These are phyloP conservation scores for Trichosporon sp. DNA, from an alignment of 1,284 basidiomycete genomes.

Conservation along the genomic window DNA sequence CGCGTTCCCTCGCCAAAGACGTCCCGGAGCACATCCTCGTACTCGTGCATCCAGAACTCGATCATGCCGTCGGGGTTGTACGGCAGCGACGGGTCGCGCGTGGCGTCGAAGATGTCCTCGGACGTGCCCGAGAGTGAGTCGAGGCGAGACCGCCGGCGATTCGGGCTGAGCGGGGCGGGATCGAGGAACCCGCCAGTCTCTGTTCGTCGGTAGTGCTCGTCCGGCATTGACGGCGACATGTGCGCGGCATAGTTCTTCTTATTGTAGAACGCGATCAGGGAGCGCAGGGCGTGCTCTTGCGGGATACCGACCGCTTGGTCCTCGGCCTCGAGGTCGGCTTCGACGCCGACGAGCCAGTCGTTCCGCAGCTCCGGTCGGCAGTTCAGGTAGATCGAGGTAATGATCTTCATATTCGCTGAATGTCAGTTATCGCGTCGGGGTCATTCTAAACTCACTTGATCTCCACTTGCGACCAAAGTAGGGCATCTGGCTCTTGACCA, in stretches of 20 bases:
- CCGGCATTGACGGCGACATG: constrained; percentile 16
- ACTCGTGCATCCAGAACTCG: constrained; percentile 53
- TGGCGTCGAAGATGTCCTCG: constrained; percentile 52
- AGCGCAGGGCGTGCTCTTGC: constrained; percentile 92
- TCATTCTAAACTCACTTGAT: constrained; percentile 64
- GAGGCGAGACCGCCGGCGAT: constrained; percentile 18
- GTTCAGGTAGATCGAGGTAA: constrained; percentile 96
- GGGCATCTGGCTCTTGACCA: constrained; percentile 98
- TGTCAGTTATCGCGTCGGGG: not conserved
- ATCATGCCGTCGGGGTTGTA: constrained; percentile 53
- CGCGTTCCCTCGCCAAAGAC: constrained; percentile 47
- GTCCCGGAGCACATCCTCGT: constrained; percentile 53
- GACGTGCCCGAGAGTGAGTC: constrained; percentile 14
- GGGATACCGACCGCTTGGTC: constrained; percentile 56
- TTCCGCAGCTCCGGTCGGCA: constrained; percentile 93
- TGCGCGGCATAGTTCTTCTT: constrained; percentile 38
- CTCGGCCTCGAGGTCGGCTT: constrained; percentile 82
- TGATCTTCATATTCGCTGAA: constrained; percentile 97
- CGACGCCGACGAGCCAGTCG: constrained; percentile 92
- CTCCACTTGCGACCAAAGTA: constrained; percentile 98
- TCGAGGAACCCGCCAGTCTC: not conserved
- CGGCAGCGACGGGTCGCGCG: constrained; percentile 35
- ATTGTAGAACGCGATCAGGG: constrained; percentile 82
- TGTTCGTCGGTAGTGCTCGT: constrained; percentile 3
- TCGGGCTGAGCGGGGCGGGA: not conserved